phyloP scores from a whole-genome alignment of 257 asterid species.

The Pogostemon cablin region DNA sequence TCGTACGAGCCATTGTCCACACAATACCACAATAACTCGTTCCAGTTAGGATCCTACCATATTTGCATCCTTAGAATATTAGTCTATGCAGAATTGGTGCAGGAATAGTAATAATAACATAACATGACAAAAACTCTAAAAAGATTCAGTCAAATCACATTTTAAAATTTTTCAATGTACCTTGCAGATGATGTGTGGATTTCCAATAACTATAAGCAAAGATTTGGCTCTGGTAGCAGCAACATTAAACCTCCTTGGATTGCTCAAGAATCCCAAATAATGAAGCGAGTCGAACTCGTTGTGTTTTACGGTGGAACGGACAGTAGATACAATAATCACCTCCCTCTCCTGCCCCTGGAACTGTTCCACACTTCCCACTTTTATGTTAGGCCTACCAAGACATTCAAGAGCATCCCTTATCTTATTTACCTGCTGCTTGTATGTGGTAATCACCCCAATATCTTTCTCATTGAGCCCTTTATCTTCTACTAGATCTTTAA shows the following conservation, averaged over 20 bases:
- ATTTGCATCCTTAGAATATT: conserved; percentile 18
- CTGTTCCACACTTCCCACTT: conserved; percentile 96
- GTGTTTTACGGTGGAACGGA: conserved; percentile 86
- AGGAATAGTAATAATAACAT: neutral
- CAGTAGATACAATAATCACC: conserved; percentile 87
- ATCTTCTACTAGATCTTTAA: conserved; percentile 44
- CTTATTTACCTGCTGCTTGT: conserved; percentile 82
- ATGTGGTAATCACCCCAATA: conserved; percentile 93
- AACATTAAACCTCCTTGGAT: conserved; percentile 92
- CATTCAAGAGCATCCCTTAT: conserved; percentile 66
- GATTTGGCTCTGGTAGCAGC: conserved; percentile 87
- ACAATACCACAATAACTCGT: conserved; percentile 85
- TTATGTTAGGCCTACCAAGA: conserved; percentile 42
- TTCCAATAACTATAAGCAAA: conserved; percentile 81
- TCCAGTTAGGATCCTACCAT: conserved; percentile 82
- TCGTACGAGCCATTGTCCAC: conserved; percentile 69
- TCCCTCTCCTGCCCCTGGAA: conserved; percentile 92
- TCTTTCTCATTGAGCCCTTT: conserved; percentile 68
- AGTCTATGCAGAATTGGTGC: neutral
- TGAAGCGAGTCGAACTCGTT: conserved; percentile 76
- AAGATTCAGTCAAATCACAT: conserved; percentile 17
- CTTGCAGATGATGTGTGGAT: conserved; percentile 97
- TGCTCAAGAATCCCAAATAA: conserved; percentile 90
- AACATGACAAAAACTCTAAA: neutral
- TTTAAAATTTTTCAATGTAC: conserved; percentile 41